phyloP scores from a whole-genome alignment of 805 yeast genomes.

The Candida sanyiensis region DNA sequence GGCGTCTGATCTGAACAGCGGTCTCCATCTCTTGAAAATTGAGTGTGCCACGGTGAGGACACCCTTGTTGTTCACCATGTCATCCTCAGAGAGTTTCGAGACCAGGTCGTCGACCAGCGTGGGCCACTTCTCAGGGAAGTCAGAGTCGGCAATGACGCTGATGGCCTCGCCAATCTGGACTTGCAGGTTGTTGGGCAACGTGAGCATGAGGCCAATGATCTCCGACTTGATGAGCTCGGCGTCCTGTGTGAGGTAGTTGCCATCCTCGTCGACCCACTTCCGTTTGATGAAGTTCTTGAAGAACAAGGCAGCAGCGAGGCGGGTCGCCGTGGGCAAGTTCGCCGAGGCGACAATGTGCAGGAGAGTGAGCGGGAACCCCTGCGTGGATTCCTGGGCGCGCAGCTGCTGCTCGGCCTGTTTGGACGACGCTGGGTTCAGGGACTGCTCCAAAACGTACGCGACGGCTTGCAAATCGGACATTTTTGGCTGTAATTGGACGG shows the following conservation, averaged over 20 bases:
- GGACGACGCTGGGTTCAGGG: constrained; percentile 58
- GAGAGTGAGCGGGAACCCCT: constrained; percentile 72
- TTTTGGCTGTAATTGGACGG: no score
- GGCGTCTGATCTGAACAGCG: constrained; percentile 85
- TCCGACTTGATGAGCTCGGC: constrained; percentile 65
- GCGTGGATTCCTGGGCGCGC: constrained; percentile 52
- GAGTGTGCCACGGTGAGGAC: constrained; percentile 91
- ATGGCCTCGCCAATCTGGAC: constrained; percentile 94
- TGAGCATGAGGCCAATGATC: constrained; percentile 81
- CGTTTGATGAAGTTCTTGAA: constrained; percentile 83
- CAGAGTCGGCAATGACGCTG: constrained; percentile 89
- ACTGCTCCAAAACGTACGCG: constrained; percentile 51
- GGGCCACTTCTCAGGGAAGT: constrained; percentile 90
- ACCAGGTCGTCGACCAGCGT: constrained; percentile 70
- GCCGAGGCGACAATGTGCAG: constrained; percentile 71
- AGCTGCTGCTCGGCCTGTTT: constrained; percentile 63
- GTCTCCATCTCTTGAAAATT: constrained; percentile 95
- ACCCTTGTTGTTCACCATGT: constrained; percentile 73
- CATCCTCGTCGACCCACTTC: constrained; percentile 88
- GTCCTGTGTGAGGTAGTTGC: constrained; percentile 68
- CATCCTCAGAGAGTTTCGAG: constrained; percentile 52
- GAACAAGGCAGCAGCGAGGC: constrained; percentile 85
- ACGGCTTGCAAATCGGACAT: constrained; percentile 49
- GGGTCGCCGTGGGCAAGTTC: constrained; percentile 45
- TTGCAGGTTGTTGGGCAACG: constrained; percentile 72